Evolutionary conservation across 805 yeast genomes (phyloP).

Genomic region (Saccharomycopsis sp.): DNA sequence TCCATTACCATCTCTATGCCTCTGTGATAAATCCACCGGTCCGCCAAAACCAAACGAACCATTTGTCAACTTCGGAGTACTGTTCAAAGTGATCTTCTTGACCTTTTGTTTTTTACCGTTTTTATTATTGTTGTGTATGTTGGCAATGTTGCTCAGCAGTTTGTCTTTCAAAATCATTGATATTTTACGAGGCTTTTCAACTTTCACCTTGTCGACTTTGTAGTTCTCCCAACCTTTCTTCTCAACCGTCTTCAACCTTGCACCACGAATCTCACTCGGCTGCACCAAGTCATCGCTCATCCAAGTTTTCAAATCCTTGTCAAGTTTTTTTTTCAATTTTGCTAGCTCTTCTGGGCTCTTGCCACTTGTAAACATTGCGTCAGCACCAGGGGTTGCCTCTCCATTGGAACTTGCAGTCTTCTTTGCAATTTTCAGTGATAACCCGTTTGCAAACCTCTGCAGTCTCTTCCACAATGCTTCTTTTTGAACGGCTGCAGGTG

Average conservation of each 20-base stretch:
- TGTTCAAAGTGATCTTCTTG: slow-evolving; percentile 3
- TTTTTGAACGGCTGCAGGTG: slow-evolving; percentile 11
- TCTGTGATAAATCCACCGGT: slow-evolving; percentile 7
- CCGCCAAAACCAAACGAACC: slow-evolving; percentile 16
- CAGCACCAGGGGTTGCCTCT: no score
- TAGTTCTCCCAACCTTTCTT: neutral
- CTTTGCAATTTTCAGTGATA: no score
- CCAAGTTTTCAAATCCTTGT: neutral
- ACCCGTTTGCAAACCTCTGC: no score
- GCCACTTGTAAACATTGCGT: no score
- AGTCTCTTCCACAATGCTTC: slow-evolving; percentile 15
- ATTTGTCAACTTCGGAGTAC: neutral
- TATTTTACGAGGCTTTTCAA: no score
- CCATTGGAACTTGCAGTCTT: no score
- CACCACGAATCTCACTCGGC: slow-evolving; percentile 1
- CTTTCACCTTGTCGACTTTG: neutral
- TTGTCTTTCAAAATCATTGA: neutral
- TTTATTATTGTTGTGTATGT: neutral
- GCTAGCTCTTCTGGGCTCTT: neutral
- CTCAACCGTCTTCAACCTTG: neutral
- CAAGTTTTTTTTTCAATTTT: neutral
- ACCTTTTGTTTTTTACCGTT: neutral
- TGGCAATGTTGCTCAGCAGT: slow-evolving; percentile 1
- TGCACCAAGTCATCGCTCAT: neutral
- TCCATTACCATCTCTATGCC: slow-evolving; percentile 2